Evolutionary conservation across 352 stramenopile genomes (phyloP).

Genomic region (Phytophthora fragariae): DNA sequence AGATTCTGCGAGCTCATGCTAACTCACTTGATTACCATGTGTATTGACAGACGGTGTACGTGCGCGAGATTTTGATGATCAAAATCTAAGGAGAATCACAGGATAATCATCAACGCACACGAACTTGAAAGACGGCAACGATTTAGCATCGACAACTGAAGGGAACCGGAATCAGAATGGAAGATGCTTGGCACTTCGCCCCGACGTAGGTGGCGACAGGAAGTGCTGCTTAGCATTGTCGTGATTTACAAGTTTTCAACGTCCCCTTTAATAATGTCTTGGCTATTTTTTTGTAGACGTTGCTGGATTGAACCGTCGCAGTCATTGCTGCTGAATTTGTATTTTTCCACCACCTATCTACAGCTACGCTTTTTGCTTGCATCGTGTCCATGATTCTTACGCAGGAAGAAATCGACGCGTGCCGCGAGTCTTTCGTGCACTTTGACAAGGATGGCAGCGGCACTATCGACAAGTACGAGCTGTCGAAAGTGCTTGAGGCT

Average conservation of each 20-base stretch:
- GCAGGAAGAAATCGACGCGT: conserved; percentile 97
- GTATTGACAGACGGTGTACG: conserved; percentile 49
- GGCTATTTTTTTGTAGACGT: conserved; percentile 3
- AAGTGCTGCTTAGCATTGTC: conserved; percentile 9
- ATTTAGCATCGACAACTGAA: conserved; percentile 32
- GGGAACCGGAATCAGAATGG: conserved; percentile 1
- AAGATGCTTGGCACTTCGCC: conserved; percentile 2
- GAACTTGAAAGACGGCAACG: conserved; percentile 12
- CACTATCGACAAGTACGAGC: conserved; percentile 96
- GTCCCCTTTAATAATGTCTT: conserved; percentile 1
- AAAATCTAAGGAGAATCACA: conserved; percentile 37
- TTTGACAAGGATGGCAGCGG: conserved; percentile 97
- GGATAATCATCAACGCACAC: conserved; percentile 16
- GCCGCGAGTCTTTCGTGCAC: conserved; percentile 96
- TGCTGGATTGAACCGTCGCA: conserved; percentile 28
- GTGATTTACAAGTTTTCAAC: conserved; percentile 18
- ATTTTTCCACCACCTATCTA: not conserved
- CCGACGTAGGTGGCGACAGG: conserved; percentile 1
- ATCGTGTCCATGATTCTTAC: conserved; percentile 88
- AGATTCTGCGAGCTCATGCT: conserved; percentile 7
- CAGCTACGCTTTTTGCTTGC: not conserved
- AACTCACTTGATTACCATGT: conserved; percentile 26
- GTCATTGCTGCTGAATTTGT: not conserved
- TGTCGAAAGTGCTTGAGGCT: conserved; percentile 95
- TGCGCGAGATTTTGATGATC: conserved; percentile 62